These are phyloP conservation scores for Hymenoscyphus linearis DNA, from an alignment of 2,329 filamentous ascomycete genomes.

Conservation along the genomic window DNA sequence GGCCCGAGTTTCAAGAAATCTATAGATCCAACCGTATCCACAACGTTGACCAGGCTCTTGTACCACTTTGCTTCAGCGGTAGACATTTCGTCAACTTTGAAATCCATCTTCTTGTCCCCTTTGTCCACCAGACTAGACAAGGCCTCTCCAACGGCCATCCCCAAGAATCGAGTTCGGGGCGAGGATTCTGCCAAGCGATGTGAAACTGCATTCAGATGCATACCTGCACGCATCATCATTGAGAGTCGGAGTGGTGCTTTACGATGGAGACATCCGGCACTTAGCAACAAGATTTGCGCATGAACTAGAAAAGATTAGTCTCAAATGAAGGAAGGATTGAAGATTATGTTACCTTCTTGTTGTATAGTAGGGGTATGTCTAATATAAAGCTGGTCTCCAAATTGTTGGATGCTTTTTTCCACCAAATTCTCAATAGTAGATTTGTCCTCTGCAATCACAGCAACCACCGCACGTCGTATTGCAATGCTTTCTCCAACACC, in stretches of 20 bases:
- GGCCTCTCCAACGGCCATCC: constrained; percentile 80
- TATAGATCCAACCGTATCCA: constrained; percentile 58
- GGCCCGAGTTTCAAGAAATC: constrained; percentile 40
- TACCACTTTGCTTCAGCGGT: constrained; percentile 72
- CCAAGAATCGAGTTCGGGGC: constrained; percentile 69
- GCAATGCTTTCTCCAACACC: constrained; percentile 59
- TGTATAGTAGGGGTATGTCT: constrained; percentile 77
- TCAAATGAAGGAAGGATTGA: constrained; percentile 2
- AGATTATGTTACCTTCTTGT: constrained; percentile 66
- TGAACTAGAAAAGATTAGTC: constrained; percentile 52
- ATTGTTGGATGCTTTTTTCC: constrained; percentile 65
- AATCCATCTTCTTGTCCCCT: constrained; percentile 68
- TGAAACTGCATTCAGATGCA: constrained; percentile 74
- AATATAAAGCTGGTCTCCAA: constrained; percentile 83
- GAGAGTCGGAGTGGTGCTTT: constrained; percentile 60
- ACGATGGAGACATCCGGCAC: constrained; percentile 70
- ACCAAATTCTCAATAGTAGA: constrained; percentile 51
- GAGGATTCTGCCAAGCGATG: constrained; percentile 79
- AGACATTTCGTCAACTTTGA: constrained; percentile 75
- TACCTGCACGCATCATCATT: constrained; percentile 63
- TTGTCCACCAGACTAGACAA: constrained; percentile 56
- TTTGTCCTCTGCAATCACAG: constrained; percentile 48
- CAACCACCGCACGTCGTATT: constrained; percentile 62
- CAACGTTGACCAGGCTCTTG: constrained; percentile 55
- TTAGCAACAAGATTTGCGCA: constrained; percentile 71